Conservation (phyloP, 305 asterid species). For the Withania somnifera region DNA sequence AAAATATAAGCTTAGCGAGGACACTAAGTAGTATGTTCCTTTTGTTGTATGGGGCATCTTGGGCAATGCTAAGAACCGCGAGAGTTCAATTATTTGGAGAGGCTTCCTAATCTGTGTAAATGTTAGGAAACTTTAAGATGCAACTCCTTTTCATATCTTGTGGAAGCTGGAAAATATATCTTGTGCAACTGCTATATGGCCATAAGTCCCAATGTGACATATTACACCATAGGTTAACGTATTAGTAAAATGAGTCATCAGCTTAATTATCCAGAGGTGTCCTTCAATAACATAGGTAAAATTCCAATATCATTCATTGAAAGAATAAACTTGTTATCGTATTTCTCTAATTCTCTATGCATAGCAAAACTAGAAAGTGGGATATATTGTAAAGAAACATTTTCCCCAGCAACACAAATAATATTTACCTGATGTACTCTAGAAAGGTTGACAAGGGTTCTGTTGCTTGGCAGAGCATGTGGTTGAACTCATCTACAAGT, state of each 20-base stretch:
- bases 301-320: background rate
- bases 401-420: background rate
- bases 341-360: background rate
- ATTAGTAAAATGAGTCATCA: background rate
- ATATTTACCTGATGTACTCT: slow-evolving; percentile 69
- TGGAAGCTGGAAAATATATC: background rate
- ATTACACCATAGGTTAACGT: background rate
- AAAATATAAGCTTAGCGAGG: background rate
- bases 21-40: background rate
- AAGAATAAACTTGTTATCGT: background rate
- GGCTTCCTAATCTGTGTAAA: background rate
- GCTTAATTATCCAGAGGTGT: background rate
- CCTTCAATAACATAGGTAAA: background rate
- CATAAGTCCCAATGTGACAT: background rate
- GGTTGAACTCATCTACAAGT: slow-evolving; percentile 90
- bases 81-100: background rate
- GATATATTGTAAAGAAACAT: background rate
- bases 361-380: background rate
- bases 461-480: slow-evolving; percentile 94
- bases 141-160: background rate
- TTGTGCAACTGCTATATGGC: background rate
- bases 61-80: background rate
- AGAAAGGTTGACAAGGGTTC: slow-evolving; percentile 90
- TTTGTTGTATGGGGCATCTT: background rate
- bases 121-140: background rate